Conservation (phyloP, 805 yeast genomes). For the Zygoascus ofunaensis region DNA sequence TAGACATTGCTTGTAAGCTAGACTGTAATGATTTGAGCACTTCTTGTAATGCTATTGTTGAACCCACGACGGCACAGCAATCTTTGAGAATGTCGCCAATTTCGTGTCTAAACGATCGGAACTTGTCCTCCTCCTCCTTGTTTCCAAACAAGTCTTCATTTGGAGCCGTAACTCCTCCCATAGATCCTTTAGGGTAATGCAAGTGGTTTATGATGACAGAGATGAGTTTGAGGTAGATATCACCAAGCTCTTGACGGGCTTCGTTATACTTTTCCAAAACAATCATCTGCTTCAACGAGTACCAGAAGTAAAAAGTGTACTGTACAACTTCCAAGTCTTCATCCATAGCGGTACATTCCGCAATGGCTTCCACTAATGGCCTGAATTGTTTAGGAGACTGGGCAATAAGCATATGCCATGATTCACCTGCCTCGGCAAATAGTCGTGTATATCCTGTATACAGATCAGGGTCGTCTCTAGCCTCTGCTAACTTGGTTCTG, state of each 20-base stretch:
- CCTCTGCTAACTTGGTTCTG: conserved; percentile 34
- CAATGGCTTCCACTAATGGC: conserved; percentile 62
- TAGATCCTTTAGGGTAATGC: conserved; percentile 48
- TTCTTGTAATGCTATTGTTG: conserved; percentile 55
- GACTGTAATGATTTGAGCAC: conserved; percentile 56
- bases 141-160: conserved; percentile 48
- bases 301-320: conserved; percentile 92
- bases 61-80: conserved; percentile 85
- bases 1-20: conserved; percentile 22
- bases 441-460: conserved; percentile 65
- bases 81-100: conserved; percentile 97
- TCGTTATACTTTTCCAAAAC: conserved; percentile 48
- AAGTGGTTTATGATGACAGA: conserved; percentile 58
- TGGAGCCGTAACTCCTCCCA: conserved; percentile 28
- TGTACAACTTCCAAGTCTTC: conserved; percentile 83
- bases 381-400: conserved; percentile 59
- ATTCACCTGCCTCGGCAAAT: conserved; percentile 86
- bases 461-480: conserved; percentile 47
- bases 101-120: conserved; percentile 87
- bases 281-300: conserved; percentile 62
- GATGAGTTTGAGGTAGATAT: conserved; percentile 50
- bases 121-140: conserved; percentile 81
- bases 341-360: conserved; percentile 62
- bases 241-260: conserved; percentile 42
- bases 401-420: conserved; percentile 86